Conservation (phyloP, 495 filamentous ascomycete species). For the Delitschia confertaspora region DNA sequence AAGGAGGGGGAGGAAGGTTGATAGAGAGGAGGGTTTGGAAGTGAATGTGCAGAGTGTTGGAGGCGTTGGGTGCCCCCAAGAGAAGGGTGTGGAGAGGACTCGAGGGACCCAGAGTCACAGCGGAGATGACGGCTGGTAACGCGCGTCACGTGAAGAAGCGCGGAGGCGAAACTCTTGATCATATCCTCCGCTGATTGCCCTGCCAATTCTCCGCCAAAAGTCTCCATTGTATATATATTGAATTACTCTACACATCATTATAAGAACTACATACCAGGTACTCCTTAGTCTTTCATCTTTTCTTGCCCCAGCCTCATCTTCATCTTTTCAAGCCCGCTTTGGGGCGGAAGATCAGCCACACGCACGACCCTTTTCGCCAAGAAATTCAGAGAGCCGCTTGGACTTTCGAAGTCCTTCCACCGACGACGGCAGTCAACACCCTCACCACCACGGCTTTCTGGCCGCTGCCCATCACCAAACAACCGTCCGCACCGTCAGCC, state of each 20-base stretch:
- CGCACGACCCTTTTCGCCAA: too few relatives aligned
- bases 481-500: too few relatives aligned
- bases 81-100: conserved; percentile 20
- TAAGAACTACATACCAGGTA: too few relatives aligned
- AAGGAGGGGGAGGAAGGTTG: neutral
- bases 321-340: conserved; percentile 4
- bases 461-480: too few relatives aligned
- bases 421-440: neutral
- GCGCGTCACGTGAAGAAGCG: conserved; percentile 3
- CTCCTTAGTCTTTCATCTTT: too few relatives aligned
- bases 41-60: conserved; percentile 7
- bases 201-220: neutral
- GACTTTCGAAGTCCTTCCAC: conserved; percentile 12
- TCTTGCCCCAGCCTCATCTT: too few relatives aligned
- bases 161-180: too few relatives aligned
- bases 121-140: neutral
- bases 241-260: neutral
- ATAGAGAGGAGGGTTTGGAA: neutral
- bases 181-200: too few relatives aligned
- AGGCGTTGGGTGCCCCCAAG: conserved; percentile 24
- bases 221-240: neutral
- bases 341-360: too few relatives aligned
- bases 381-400: conserved; percentile 4
- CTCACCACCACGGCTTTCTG: neutral
- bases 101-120: conserved; percentile 21